Conservation (phyloP, 108 stramenopile species). For the Nannochloropsis oceanica region DNA sequence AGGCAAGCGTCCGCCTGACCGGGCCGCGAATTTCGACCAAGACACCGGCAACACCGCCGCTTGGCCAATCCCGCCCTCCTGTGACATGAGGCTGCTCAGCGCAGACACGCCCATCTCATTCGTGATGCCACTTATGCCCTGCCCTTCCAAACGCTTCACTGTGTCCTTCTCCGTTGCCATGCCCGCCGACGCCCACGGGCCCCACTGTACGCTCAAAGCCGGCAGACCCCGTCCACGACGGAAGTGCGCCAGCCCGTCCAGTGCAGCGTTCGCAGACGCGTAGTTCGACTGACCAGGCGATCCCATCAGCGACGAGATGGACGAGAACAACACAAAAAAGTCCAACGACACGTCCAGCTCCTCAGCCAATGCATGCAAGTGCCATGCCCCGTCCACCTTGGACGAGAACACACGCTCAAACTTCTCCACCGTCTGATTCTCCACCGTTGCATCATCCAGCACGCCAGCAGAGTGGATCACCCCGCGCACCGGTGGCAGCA, state of each 20-base stretch:
- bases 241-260: conserved; percentile 8
- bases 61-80: background rate
- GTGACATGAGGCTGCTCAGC: background rate
- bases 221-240: background rate
- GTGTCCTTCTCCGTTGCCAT: background rate
- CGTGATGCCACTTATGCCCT: background rate
- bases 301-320: background rate
- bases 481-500: conserved; percentile 11
- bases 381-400: conserved; percentile 1
- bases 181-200: conserved; percentile 9
- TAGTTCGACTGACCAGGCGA: conserved; percentile 4
- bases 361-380: background rate
- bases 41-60: background rate
- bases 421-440: background rate
- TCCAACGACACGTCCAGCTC: background rate
- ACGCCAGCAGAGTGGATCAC: conserved; percentile 10
- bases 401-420: background rate
- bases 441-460: background rate
- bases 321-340: conserved; percentile 9
- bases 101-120: background rate
- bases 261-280: conserved; percentile 10
- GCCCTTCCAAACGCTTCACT: background rate
- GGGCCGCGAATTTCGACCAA: background rate
- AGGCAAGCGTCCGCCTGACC: background rate
- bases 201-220: conserved; percentile 11